Evolutionary conservation across 2,329 filamentous ascomycete genomes (phyloP), one percentile per base, ranked within the genome.

Genomic region (Penicillium aurantiogriseum): DNA sequence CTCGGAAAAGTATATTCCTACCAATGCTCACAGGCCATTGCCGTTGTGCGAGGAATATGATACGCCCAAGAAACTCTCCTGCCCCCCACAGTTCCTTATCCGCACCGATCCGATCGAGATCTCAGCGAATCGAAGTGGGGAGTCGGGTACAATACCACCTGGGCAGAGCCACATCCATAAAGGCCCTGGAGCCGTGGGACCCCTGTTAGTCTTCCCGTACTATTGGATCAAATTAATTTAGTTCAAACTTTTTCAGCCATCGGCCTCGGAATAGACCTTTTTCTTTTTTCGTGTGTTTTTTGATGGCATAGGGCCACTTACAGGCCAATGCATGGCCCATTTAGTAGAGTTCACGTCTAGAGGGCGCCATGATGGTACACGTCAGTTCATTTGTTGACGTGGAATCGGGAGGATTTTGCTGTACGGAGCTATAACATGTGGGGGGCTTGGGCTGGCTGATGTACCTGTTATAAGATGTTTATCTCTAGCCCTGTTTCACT

Each of bases 61-160:
- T 65, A 60, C 62, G 60, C 45, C 9, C 5, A 31, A 3, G 4
- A 19, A 17, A 3, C 3, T 13, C 11, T 4, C 2, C 17, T 10
- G 17, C 31, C 39, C 39, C 57, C 60, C 63, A 61, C 56, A 52
- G 60, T 60, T 64, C 60, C 27, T 38, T 40, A 21, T 31, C 57
- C 53, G 31, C 46, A 46, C 48, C 55, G 59, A 65, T 66, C 63
- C 57, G 62, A 66, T 66, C 63, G 56, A 63, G 64, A 66, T 67
- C 54, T 19, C 10, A n/a, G 10, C 38, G 29, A 48, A 49, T 27
- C 25, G 25, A 27, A 27, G 25, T 27, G 25, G 25, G 25, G 6
- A 2, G 25, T 65, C 63, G 64, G 57, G 56, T 58, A 11, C 39
- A 42, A 59, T 52, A 44, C 15, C 59, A n/a, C n/a, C n/a, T n/a